phyloP scores from a whole-genome alignment of 495 filamentous ascomycete species.

The Neurospora sp. region DNA sequence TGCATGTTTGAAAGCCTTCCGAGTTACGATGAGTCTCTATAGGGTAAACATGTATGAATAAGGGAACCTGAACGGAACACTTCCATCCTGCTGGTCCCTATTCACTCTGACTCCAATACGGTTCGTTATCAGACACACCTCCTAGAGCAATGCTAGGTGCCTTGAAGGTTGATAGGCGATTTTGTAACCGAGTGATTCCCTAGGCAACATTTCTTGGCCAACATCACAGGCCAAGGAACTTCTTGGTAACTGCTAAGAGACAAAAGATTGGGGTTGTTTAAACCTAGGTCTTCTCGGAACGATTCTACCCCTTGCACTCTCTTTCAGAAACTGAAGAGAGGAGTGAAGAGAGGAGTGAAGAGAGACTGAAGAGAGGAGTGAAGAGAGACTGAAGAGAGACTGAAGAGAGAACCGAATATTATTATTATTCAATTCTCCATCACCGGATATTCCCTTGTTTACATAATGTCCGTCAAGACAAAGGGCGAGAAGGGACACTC shows the following conservation, averaged over 20 bases:
- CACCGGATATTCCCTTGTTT: background rate
- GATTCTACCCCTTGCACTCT: background rate
- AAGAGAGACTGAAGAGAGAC: background rate
- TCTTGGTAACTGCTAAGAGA: background rate
- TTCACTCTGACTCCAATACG: background rate
- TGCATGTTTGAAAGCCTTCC: no score
- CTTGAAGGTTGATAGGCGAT: background rate
- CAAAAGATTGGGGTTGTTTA: background rate
- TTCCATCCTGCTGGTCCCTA: background rate
- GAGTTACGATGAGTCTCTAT: no score
- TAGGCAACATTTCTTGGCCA: background rate
- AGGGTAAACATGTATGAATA: no score
- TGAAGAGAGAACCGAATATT: background rate
- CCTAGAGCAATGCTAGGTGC: accelerated
- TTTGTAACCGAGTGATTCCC: background rate
- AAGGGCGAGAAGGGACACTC: background rate
- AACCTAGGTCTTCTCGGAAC: background rate
- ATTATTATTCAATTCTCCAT: background rate
- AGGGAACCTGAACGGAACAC: background rate
- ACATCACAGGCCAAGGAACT: background rate
- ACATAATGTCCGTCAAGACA: background rate
- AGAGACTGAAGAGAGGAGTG: background rate
- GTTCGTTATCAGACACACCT: background rate
- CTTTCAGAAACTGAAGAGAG: background rate
- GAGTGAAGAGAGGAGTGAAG: background rate